Evolutionary conservation across 345 rosid genomes (phyloP), one percentile per base, ranked within the genome.

Genomic region (Viola odorata): DNA sequence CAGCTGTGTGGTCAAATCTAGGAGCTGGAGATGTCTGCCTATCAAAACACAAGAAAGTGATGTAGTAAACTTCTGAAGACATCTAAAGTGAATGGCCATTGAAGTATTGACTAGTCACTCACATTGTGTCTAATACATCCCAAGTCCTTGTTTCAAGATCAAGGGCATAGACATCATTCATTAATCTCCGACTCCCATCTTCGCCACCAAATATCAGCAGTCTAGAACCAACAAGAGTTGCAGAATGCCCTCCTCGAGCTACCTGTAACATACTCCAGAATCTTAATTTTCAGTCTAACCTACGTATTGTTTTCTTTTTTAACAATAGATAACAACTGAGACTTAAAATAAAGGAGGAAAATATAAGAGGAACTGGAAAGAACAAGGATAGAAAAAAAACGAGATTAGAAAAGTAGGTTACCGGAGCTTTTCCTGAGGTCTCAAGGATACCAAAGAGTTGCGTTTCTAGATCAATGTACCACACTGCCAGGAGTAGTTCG

Each of bases 11-110:
- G 69, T 94, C 99, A 79, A 86, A 94, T 81, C 97, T 86, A 40
- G 97, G 91, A 80, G 89, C 86, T 68, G 99, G 99, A 80, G 91
- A 73, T 62, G 83, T 82, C 92, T 82, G 95, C 89, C 99, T 94
- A 77, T 84, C 72, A 79, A 77, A 68, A 65, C 39, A 62, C 57
- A 77, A 56, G 48, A 45, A 76, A 42, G 57, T 50, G 74, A 70
- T 69, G 74, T 14, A 60, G 69, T 77, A 62, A 61, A 63, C 64
- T 63, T 62, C 70, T 23, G 38, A 44, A 58, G 58, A 37, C 61
- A 67, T 62, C 52, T 39, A 53, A 55, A 40, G 42, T 50, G 37
- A 7, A n/a, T n/a, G 38, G n/a, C 12, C 32, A 15, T 13, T 39
- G 57, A 61, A 63, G 49, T 47, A 23, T 49, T 55, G 38, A 42